Conservation (phyloP, 1,284 basidiomycete genomes). For the Puccinia coronata region DNA sequence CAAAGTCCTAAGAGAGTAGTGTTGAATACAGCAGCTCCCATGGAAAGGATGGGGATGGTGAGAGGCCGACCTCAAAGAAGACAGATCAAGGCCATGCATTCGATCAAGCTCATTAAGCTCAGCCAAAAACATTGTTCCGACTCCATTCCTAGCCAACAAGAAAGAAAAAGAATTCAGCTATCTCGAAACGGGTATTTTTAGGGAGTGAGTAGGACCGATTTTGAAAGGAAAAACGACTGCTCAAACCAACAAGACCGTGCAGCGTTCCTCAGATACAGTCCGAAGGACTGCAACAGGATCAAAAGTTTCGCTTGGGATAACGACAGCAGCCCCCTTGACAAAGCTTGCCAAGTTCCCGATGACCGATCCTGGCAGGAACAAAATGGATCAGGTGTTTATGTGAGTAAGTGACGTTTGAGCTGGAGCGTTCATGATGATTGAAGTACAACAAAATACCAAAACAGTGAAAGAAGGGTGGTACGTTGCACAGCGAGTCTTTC, state of each 20-base stretch:
- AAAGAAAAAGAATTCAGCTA: not conserved
- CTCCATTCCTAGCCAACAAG: constrained; percentile 54
- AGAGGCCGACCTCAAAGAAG: constrained; percentile 38
- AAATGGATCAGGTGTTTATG: not conserved
- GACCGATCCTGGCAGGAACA: constrained; percentile 11
- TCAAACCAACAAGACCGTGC: constrained; percentile 2
- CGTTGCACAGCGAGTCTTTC: constrained; percentile 20
- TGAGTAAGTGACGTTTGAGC: too few species aligned
- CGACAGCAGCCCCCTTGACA: constrained; percentile 15
- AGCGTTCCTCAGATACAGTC: constrained; percentile 14
- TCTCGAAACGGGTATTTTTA: not conserved
- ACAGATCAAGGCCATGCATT: constrained; percentile 25
- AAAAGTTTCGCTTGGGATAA: constrained; percentile 25
- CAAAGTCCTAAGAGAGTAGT: not conserved
- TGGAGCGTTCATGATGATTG: too few species aligned
- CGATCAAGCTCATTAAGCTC: constrained; percentile 53
- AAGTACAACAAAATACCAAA: constrained; percentile 17
- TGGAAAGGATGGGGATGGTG: not conserved
- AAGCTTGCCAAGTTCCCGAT: constrained; percentile 31
- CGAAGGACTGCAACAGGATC: constrained; percentile 20
- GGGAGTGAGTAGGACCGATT: too few species aligned
- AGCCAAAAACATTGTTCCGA: constrained; percentile 57
- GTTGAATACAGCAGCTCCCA: not conserved
- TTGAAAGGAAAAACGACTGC: not conserved
- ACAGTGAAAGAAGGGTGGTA: constrained; percentile 32